A percentile compares a stretch with the other conserved stretches of the same genome.
Conservation (phyloP, 768 basidiomycete genomes). For the Tricholoma furcatifolium region DNA sequence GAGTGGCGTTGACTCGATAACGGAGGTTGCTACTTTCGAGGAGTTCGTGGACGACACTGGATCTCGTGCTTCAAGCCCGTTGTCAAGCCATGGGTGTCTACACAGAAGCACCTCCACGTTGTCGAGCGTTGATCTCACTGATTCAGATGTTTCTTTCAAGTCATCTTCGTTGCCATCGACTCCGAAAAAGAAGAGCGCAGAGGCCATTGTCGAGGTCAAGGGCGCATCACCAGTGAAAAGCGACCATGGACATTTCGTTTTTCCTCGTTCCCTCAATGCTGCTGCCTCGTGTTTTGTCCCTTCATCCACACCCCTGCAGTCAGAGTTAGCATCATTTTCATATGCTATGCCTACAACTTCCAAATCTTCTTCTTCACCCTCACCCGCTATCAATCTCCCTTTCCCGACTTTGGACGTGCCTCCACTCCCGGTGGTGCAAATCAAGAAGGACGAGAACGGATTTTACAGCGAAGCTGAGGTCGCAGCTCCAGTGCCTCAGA, state of each 20-base stretch:
- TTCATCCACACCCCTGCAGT: conserved; percentile 20
- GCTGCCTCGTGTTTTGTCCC: conserved; percentile 47
- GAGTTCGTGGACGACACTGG: conserved; percentile 12
- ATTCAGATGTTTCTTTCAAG: conserved; percentile 41
- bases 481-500: conserved; percentile 28
- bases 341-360: conserved; percentile 19
- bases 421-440: conserved; percentile 35
- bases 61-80: conserved; percentile 17
- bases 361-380: conserved; percentile 14
- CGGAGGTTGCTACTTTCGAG: conserved; percentile 10
- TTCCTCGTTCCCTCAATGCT: conserved; percentile 38
- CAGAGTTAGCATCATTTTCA: conserved; percentile 22
- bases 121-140: conserved; percentile 43
- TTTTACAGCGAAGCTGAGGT: conserved; percentile 45
- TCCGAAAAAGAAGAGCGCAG: conserved; percentile 40
- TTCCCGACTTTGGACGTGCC: conserved; percentile 48
- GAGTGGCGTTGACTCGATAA: conserved; percentile 15
- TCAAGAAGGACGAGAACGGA: conserved; percentile 54
- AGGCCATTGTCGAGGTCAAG: conserved; percentile 36
- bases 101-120: conserved; percentile 34
- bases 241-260: conserved; percentile 16
- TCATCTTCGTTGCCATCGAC: conserved; percentile 51
- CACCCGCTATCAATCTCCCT: conserved; percentile 37
- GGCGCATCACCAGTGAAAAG: conserved; percentile 27
- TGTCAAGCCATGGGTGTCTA: conserved; percentile 20